Evolutionary conservation across 768 basidiomycete genomes (phyloP), one percentile per base, ranked within the genome.

Genomic region (Suillus plorans): DNA sequence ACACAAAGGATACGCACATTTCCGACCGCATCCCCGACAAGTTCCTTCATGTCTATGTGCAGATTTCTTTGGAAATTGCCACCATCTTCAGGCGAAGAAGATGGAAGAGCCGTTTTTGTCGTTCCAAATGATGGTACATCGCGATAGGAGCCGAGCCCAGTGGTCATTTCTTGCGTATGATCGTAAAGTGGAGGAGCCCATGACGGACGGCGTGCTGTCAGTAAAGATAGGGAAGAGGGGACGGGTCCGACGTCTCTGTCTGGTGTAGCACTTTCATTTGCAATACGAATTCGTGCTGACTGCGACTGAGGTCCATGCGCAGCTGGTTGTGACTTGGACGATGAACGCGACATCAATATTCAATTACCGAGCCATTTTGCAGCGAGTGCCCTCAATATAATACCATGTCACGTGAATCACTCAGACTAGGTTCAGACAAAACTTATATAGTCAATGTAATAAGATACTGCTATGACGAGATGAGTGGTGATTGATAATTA

Each of bases 1-100:
- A 31, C 63, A n/a, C 10, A 20, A 64, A 13, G 31, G 7, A 20
- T 10, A 82, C 90, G 72, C 62, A 92, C 91, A 74, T 92, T 94
- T 10, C 92, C 91, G 2, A 94, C 90, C 31, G 91, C 91, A 73
- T 91, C 90, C 3, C 91, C 91, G 5, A 93, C 88, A 44, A 92
- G 78, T 39, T 80, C 84, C 71, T 91, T 90, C 87, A 93, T 91
- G 68, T 91, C 88, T 66, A 93, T 92, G 73, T 90, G 84, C 65
- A 91, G 74, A 64, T 82, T 86, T 60, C 82, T 78, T 60, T 79
- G 79, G 68, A 90, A 82, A 67, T 86, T 88, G 20, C 83, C 81
- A 10, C 84, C 82, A 69, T 91, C 87, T 65, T 90, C 88, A 0
- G 74, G 74, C 20, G 74, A 76, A 4, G 72, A 72, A 10, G 74